phyloP scores from a whole-genome alignment of 2,329 filamentous ascomycete genomes.

The Fusarium piperis region DNA sequence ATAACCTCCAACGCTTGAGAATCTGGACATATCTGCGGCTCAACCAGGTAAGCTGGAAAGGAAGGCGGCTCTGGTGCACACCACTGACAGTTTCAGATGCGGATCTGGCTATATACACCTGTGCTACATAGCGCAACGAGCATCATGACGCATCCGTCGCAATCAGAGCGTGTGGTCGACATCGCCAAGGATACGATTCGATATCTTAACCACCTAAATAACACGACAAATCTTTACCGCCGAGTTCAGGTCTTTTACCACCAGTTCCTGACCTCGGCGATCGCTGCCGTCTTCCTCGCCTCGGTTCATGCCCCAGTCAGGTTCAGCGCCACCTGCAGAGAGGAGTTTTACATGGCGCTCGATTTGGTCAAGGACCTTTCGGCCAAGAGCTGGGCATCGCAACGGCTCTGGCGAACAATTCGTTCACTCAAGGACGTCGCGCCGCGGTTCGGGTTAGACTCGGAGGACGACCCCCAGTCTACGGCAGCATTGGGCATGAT shows the following conservation, averaged over 20 bases:
- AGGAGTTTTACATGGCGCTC: conserved; percentile 82
- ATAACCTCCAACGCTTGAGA: conserved; percentile 77
- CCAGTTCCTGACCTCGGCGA: conserved; percentile 79
- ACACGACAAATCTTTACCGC: conserved; percentile 76
- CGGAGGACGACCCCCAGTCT: conserved; percentile 60
- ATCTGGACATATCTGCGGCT: conserved; percentile 87
- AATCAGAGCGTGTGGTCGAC: conserved; percentile 79
- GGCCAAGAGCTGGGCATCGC: conserved; percentile 75
- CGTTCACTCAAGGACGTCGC: conserved; percentile 76
- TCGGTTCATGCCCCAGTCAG: conserved; percentile 78
- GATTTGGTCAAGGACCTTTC: conserved; percentile 79
- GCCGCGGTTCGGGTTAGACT: conserved; percentile 70
- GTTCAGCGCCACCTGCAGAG: conserved; percentile 74
- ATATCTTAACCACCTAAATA: conserved; percentile 76
- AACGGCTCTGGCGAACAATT: conserved; percentile 78
- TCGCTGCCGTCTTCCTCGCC: conserved; percentile 80
- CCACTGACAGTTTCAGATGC: conserved; percentile 60
- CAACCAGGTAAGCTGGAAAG: conserved; percentile 68
- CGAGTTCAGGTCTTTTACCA: conserved; percentile 81
- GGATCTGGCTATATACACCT: conserved; percentile 88
- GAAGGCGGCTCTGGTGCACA: rapidly evolving
- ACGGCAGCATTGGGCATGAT: conserved; percentile 66
- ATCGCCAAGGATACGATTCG: conserved; percentile 81
- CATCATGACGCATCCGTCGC: conserved; percentile 78
- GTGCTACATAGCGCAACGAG: conserved; percentile 85